These are phyloP conservation scores for Davidsoniella eucalypti DNA, from an alignment of 2,329 filamentous ascomycete genomes.

Conservation along the genomic window DNA sequence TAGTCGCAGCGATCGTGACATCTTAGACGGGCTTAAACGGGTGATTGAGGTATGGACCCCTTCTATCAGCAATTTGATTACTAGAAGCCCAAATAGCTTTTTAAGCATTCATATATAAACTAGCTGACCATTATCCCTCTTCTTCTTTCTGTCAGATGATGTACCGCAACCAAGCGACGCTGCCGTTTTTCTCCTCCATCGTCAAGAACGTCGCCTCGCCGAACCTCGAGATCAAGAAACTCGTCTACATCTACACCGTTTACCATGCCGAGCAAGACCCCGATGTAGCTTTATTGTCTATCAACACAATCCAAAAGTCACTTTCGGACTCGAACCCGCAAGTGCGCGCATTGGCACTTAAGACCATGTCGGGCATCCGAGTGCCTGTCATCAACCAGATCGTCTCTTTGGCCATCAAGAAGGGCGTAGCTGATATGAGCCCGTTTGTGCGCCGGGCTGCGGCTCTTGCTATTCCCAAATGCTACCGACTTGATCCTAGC, in stretches of 20 bases:
- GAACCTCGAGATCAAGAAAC: constrained; percentile 88
- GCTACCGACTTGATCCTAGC: constrained; percentile 74
- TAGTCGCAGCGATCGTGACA: constrained; percentile 81
- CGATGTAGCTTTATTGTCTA: constrained; percentile 84
- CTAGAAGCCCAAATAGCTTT: background rate
- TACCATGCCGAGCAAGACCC: constrained; percentile 93
- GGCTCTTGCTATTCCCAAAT: constrained; percentile 87
- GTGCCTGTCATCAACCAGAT: constrained; percentile 97
- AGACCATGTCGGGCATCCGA: constrained; percentile 94
- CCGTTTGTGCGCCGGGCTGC: constrained; percentile 85
- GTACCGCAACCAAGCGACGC: constrained; percentile 75
- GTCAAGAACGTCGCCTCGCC: constrained; percentile 95
- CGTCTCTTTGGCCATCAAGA: constrained; percentile 87
- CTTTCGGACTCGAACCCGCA: constrained; percentile 84
- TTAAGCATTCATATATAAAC: background rate
- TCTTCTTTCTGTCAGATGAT: constrained; percentile 54
- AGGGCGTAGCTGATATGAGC: constrained; percentile 85
- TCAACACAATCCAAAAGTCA: constrained; percentile 98
- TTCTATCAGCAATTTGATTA: background rate
- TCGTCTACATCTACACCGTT: constrained; percentile 96
- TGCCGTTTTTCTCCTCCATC: constrained; percentile 91
- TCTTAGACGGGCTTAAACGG: constrained; percentile 76
- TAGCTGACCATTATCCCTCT: too few relatives aligned
- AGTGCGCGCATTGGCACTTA: constrained; percentile 76
- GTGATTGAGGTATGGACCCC: constrained; percentile 60